These are phyloP conservation scores for Emmonsia crescens DNA, from an alignment of 2,329 filamentous ascomycete genomes.

Conservation along the genomic window DNA sequence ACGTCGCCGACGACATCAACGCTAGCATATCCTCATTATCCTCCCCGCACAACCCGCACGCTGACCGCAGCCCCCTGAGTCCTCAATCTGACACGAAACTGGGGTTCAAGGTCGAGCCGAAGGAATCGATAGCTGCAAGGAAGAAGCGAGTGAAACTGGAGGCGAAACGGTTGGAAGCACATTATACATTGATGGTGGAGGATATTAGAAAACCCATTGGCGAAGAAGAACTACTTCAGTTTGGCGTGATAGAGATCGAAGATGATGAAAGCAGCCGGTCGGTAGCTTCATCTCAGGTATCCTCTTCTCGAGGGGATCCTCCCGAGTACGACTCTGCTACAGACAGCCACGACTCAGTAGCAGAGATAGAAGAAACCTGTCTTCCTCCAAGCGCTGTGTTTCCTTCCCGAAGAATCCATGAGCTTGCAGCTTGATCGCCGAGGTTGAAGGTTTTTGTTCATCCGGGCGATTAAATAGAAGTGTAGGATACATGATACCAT, in stretches of 20 bases:
- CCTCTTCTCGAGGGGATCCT: neutral
- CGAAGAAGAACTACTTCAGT: neutral
- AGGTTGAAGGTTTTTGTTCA: neutral
- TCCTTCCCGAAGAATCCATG: neutral
- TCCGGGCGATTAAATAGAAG: neutral
- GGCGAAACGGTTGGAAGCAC: conserved; percentile 6
- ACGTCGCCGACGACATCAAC: neutral
- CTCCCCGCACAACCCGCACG: neutral
- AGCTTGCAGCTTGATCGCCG: neutral
- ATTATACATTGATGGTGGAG: conserved; percentile 8
- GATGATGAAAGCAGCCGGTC: neutral
- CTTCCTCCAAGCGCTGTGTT: neutral
- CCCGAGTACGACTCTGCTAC: neutral
- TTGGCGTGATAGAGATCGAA: neutral
- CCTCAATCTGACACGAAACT: neutral
- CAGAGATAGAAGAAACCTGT: neutral
- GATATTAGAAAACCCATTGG: conserved; percentile 3
- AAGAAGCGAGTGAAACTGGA: conserved; percentile 5
- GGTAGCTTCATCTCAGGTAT: neutral
- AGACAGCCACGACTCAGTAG: neutral
- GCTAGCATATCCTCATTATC: neutral
- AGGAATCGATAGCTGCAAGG: neutral
- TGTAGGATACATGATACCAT: neutral
- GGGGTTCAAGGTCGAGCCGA: neutral
- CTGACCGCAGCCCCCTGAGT: neutral